Evolutionary conservation across 177 flowering plant species (phyloP).

Genomic region (Telopea speciosissima): DNA sequence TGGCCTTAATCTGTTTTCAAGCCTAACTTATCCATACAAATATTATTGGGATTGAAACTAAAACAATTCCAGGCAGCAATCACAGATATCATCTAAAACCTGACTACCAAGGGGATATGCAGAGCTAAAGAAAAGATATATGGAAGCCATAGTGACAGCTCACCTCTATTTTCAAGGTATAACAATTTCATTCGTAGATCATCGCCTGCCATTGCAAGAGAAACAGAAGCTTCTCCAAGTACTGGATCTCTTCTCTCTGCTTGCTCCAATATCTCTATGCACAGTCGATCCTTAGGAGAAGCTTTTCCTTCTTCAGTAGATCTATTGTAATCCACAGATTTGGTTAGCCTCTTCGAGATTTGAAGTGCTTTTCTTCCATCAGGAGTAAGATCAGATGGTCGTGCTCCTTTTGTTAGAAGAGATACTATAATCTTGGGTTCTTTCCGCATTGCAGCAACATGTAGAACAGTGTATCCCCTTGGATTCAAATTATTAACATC

Average conservation of each 20-base stretch:
- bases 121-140: neutral
- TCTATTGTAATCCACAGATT: constrained; percentile 42
- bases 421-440: too few species aligned
- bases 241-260: constrained; percentile 84
- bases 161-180: constrained; percentile 95
- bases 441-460: too few species aligned
- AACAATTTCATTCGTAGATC: constrained; percentile 62
- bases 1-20: too few species aligned
- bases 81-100: too few species aligned
- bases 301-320: constrained; percentile 58
- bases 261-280: constrained; percentile 89
- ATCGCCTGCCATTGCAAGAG: constrained; percentile 82
- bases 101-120: too few species aligned
- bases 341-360: constrained; percentile 76
- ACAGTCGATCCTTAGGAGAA: constrained; percentile 68
- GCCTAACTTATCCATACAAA: too few species aligned
- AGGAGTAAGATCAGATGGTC: constrained; percentile 54
- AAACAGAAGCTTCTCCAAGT: constrained; percentile 74
- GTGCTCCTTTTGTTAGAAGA: constrained; percentile 80
- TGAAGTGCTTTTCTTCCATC: constrained; percentile 89
- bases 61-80: too few species aligned
- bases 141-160: neutral
- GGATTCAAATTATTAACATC: too few species aligned
- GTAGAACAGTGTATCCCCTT: too few species aligned
- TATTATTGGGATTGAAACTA: too few species aligned